A percentile compares a stretch with the other conserved stretches of the same genome.
phyloP scores from a whole-genome alignment of 352 stramenopile genomes.

The Pythium plurisporium region DNA sequence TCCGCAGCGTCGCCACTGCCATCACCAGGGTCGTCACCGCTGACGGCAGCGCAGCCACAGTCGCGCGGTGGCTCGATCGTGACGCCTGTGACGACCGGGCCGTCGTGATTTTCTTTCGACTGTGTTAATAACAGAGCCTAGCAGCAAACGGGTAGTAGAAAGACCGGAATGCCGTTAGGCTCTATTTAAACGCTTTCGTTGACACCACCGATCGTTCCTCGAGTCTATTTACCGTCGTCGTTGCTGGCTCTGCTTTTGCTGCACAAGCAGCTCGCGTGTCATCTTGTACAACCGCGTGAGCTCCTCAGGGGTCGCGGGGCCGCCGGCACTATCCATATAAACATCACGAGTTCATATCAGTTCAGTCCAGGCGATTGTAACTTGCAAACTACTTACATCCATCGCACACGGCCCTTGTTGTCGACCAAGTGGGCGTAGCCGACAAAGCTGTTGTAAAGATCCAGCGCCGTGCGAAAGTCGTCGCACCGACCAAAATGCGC shows the following conservation, averaged over 20 bases:
- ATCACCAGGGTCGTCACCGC: neutral
- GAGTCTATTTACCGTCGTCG: constrained; percentile 29
- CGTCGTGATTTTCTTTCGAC: neutral
- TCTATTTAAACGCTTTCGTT: constrained; percentile 23
- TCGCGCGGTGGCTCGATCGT: constrained; percentile 35
- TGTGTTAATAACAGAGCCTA: neutral
- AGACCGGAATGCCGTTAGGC: no score
- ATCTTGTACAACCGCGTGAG: constrained; percentile 52
- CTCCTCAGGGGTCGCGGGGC: constrained; percentile 57
- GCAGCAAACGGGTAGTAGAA: no score
- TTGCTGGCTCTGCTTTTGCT: constrained; percentile 29
- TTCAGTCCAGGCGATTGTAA: no score
- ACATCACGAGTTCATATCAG: neutral
- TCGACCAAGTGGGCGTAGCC: constrained; percentile 80
- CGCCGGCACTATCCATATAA: constrained; percentile 43
- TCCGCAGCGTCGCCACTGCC: neutral
- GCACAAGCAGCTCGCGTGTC: constrained; percentile 52
- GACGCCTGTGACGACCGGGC: constrained; percentile 20
- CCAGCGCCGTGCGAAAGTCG: constrained; percentile 73
- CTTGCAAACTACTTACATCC: constrained; percentile 56
- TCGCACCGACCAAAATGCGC: constrained; percentile 76
- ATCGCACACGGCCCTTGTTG: constrained; percentile 74
- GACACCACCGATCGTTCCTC: no score
- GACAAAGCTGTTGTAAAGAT: constrained; percentile 86
- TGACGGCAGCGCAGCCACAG: neutral